These are phyloP conservation scores for Haplosporangium sp. DNA, from an alignment of 371 early-diverging fungal genomes.

Conservation along the genomic window DNA sequence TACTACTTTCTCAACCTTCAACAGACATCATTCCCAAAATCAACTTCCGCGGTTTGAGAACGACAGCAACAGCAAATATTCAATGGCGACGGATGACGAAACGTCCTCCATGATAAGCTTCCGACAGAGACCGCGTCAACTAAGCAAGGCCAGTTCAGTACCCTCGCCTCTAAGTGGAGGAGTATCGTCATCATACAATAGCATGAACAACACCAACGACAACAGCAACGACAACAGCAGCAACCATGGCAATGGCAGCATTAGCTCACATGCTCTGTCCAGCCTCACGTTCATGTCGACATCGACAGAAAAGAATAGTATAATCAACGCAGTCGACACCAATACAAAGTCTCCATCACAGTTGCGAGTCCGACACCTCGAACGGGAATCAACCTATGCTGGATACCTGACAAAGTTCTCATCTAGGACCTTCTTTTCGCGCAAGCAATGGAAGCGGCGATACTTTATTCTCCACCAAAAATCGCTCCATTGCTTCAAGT, in stretches of 20 bases:
- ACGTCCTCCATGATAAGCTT: constrained; percentile 32
- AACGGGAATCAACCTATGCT: constrained; percentile 26
- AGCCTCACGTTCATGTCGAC: constrained; percentile 4
- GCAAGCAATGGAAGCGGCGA: constrained; percentile 51
- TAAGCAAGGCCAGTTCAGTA: constrained; percentile 20
- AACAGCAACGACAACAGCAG: constrained; percentile 32
- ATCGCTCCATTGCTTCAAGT: constrained; percentile 45
- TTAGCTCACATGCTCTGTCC: background rate
- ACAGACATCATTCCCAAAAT: constrained; percentile 1
- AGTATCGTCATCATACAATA: constrained; percentile 9
- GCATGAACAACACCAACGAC: constrained; percentile 8
- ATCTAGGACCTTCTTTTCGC: constrained; percentile 48
- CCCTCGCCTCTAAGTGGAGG: constrained; percentile 32
- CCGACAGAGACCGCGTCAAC: constrained; percentile 29
- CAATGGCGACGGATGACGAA: constrained; percentile 34
- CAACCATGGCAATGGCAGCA: constrained; percentile 17
- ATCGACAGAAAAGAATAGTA: constrained; percentile 4
- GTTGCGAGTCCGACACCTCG: constrained; percentile 36
- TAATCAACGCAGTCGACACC: background rate
- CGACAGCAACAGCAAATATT: constrained; percentile 7
- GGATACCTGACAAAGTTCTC: constrained; percentile 50
- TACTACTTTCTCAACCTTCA: constrained; percentile 4
- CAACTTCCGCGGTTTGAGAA: background rate
- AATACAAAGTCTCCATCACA: constrained; percentile 13
- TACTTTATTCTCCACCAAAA: constrained; percentile 42